Evolutionary conservation across 1,284 basidiomycete genomes (phyloP), one percentile per base, ranked within the genome.

Genomic region (Gomphus bonarii): DNA sequence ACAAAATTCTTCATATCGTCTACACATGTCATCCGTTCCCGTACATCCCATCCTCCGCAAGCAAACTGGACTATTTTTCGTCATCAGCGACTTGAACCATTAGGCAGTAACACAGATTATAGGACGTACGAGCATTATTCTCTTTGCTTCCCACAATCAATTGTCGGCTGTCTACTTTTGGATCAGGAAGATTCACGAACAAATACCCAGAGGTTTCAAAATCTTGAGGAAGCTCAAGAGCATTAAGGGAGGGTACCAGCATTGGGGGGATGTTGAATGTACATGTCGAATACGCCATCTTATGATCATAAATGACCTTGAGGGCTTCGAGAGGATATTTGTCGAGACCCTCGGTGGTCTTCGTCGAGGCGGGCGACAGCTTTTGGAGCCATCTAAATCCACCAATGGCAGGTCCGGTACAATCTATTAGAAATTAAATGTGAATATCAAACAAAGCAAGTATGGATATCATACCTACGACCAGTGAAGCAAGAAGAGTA

Each of bases 381-480:
- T 38, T 33, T 16, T 52, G 53, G 0, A 68, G 62, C 61, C 63
- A 64, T 40, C 64, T 63, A n/a, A 63, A 28, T 11, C 66, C 65
- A 4, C 58, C 61, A 36, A 62, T 57, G 2, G 63, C 57, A 31
- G 60, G 51, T 10, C 66, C 66, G 3, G 66, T 66, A 46, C 65
- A 66, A 53, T 68, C 66, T 65, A 30, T 31, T 30, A 33, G 22
- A 52, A 12, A 11, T 38, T 33, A 35, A 50, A 8, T 9, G 5
- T 18, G 35, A n/a, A 56, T 18, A 4, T 18, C 25, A 11, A 22
- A 46, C 9, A 35, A 33, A 25, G 38, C 31, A 8, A 35, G 7
- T 2, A n/a, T 22, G 25, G 4, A 25, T 25, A 25, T 3, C 54
- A 3, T 36, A 56, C 54, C 54, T 11, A 50, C 46, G 4, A 56